Evolutionary conservation across 2,329 filamentous ascomycete genomes (phyloP).

Genomic region (Hypocrella siamensis): DNA sequence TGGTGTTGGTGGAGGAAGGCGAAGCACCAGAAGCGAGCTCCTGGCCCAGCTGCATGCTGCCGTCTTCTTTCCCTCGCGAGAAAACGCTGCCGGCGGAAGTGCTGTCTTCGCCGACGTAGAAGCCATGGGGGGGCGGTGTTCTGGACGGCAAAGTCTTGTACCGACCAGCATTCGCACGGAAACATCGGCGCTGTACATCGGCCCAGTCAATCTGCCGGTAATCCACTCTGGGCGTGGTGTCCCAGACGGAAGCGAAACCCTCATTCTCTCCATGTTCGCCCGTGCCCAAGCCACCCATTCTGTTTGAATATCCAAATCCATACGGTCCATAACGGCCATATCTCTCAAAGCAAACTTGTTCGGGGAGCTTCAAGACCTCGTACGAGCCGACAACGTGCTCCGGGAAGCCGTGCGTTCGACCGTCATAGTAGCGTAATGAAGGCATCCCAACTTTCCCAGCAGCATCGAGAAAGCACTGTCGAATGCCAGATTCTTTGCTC

Average conservation of each 20-base stretch:
- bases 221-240: conserved; percentile 54
- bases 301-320: conserved; percentile 69
- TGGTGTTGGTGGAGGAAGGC: too few relatives aligned
- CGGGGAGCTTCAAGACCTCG: conserved; percentile 57
- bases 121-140: conserved; percentile 28
- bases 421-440: conserved; percentile 55
- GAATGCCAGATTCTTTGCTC: conserved; percentile 33
- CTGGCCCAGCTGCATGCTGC: background rate
- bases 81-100: background rate
- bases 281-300: conserved; percentile 68
- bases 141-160: conserved; percentile 38
- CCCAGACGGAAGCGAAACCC: conserved; percentile 69
- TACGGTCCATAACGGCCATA: conserved; percentile 83
- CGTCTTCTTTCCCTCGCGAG: conserved; percentile 2
- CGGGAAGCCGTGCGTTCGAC: conserved; percentile 71
- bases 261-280: conserved; percentile 73
- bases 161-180: conserved; percentile 51
- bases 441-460: conserved; percentile 52
- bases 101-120: conserved; percentile 22
- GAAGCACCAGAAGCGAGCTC: background rate
- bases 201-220: conserved; percentile 68
- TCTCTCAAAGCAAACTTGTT: conserved; percentile 86
- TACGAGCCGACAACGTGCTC: conserved; percentile 79
- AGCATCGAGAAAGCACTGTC: conserved; percentile 66
- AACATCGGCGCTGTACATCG: conserved; percentile 59